Evolutionary conservation across 2,329 filamentous ascomycete species (phyloP).

Genomic region (Penicillium polonicum): DNA sequence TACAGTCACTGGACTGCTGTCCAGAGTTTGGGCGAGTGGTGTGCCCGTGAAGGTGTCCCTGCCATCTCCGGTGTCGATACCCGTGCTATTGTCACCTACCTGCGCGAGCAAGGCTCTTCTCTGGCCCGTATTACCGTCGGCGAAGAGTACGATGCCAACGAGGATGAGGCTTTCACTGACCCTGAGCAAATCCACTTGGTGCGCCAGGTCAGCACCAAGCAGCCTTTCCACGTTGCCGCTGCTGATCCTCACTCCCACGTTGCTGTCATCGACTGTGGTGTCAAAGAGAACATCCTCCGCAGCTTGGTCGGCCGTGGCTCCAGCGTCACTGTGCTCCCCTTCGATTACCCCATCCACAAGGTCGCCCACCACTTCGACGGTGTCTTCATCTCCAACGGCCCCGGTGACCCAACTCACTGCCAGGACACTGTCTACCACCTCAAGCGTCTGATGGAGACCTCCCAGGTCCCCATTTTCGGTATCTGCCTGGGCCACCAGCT

Average conservation of each 20-base stretch:
- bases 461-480: constrained; percentile 90
- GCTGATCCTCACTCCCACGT: constrained; percentile 82
- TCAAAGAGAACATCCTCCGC: constrained; percentile 99
- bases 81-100: constrained; percentile 89
- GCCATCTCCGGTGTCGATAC: constrained; percentile 97
- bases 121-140: constrained; percentile 91
- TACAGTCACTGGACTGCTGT: constrained; percentile 99
- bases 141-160: constrained; percentile 96
- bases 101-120: constrained; percentile 95
- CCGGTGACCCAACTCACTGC: constrained; percentile 96
- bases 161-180: constrained; percentile 94
- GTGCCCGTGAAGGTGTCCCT: constrained; percentile 90
- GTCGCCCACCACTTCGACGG: constrained; percentile 96
- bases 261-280: constrained; percentile 94
- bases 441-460: constrained; percentile 83
- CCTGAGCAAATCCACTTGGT: constrained; percentile 96
- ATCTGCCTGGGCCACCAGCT: constrained; percentile 98
- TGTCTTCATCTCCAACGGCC: constrained; percentile 98
- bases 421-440: constrained; percentile 92
- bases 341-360: constrained; percentile 97
- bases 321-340: constrained; percentile 91
- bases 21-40: constrained; percentile 90
- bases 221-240: constrained; percentile 91
- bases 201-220: constrained; percentile 94
- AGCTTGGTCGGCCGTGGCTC: constrained; percentile 89